Evolutionary conservation across 2,329 filamentous ascomycete species (phyloP), one percentile per base, ranked within the genome.

Genomic region (Paracorniculantispora psalliotae): DNA sequence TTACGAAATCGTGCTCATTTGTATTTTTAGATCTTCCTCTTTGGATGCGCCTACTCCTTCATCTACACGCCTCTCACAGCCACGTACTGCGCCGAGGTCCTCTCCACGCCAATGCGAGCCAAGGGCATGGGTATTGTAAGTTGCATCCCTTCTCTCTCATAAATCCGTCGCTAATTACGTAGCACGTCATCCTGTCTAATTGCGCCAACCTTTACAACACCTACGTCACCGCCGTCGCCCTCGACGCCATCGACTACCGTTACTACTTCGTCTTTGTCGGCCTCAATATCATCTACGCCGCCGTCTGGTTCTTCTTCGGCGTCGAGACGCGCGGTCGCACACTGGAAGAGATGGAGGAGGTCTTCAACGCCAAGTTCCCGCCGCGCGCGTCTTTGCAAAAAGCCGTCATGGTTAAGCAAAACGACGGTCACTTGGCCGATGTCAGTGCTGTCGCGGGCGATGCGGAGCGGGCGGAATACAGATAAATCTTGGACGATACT

Each of bases 1-100:
- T 51, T 3, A n/a, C 17, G 8, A n/a, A 13, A 19, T 17, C 13
- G 1, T 51, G 26, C 47, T 30, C 21, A 23, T 23, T 15, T 39
- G 2, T n/a, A n/a, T n/a, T n/a, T 4, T 9, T 4, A 72, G 65
- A 79, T 83, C 47, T 81, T 79, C 63, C 70, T 82, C 8, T 82
- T 82, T 44, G 79, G 79, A 3, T 75, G 80, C 30, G 76, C 78
- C 1, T 81, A 81, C 65, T 79, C 76, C 0, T 77, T 81, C 25
- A 78, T 79, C 1, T 81, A 77, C 74, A 82, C 79, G 0, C 78
- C 79, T 0, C 69, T 81, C 2, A 70, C 72, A 17, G 69, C 67
- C 25, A 72, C 72, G 23, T 73, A 73, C 52, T 71, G 71, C 25
- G 71, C 69, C 0, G 71, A 73, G 59, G 71, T 72, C 0, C 62